Conservation (phyloP, 2,329 filamentous ascomycete species). For the Akanthomyces uredinophilus region DNA sequence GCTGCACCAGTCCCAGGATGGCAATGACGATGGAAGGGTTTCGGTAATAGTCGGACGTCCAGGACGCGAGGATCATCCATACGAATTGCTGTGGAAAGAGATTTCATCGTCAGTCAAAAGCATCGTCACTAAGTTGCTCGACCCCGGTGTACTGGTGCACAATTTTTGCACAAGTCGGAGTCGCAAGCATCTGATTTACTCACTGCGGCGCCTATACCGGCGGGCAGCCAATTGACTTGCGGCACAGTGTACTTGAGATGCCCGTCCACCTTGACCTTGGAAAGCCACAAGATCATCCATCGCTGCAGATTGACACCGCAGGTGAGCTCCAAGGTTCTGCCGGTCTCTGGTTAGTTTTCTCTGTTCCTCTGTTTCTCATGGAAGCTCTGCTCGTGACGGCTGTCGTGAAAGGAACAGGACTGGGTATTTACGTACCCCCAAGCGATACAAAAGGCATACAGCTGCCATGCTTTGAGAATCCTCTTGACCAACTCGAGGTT, state of each 20-base stretch:
- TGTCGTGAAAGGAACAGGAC: too few species aligned
- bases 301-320: conserved; percentile 7
- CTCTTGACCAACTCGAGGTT: background rate
- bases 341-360: background rate
- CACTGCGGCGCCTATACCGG: background rate
- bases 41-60: conserved; percentile 1
- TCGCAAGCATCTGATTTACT: background rate
- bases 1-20: conserved; percentile 1
- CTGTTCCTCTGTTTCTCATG: too few species aligned
- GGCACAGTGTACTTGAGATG: background rate
- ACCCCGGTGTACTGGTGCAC: too few species aligned
- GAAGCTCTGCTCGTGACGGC: too few species aligned
- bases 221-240: background rate
- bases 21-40: conserved; percentile 4
- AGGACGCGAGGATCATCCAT: conserved; percentile 5
- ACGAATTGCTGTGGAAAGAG: background rate
- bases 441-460: background rate
- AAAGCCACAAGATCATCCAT: conserved; percentile 14
- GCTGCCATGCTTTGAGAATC: background rate
- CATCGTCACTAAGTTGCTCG: background rate
- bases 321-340: background rate
- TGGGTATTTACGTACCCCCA: background rate
- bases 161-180: background rate
- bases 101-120: background rate
- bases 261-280: background rate